These are phyloP conservation scores for Dactylorhiza incarnata DNA, from an alignment of 106 monocot genomes.

Conservation along the genomic window DNA sequence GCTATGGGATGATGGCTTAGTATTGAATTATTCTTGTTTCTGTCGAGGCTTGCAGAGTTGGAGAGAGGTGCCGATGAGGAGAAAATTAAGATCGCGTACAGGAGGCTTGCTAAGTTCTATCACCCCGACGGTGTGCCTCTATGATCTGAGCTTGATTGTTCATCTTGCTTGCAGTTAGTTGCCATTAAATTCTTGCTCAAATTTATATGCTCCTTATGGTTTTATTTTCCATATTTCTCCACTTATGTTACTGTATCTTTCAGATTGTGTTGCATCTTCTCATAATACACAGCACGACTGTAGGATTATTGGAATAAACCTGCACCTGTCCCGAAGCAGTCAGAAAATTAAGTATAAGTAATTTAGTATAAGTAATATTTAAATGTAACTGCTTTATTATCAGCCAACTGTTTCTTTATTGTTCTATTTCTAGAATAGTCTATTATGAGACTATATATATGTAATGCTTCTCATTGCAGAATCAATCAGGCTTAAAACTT, in stretches of 20 bases:
- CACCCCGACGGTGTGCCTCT: slow-evolving; percentile 77
- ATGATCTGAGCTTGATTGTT: not conserved
- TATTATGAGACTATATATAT: no score
- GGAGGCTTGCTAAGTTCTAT: slow-evolving; percentile 86
- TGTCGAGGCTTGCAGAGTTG: slow-evolving; percentile 42
- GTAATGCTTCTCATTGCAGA: no score
- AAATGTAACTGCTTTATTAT: no score
- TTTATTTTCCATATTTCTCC: not conserved
- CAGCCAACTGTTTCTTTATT: no score
- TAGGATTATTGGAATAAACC: no score
- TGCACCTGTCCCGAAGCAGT: no score
- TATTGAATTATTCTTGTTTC: not conserved
- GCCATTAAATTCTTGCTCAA: not conserved
- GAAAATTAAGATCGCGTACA: slow-evolving; percentile 76
- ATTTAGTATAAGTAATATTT: no score
- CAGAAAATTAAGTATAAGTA: no score
- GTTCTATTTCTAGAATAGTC: no score
- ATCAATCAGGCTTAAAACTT: no score
- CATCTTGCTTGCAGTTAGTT: not conserved
- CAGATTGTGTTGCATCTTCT: not conserved
- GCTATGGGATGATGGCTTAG: not conserved
- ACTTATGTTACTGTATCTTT: not conserved
- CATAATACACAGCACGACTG: not conserved
- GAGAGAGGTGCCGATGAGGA: slow-evolving; percentile 84
- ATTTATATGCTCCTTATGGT: not conserved